phyloP scores from a whole-genome alignment of 306 rosid species.

The Lotus japonicus region DNA sequence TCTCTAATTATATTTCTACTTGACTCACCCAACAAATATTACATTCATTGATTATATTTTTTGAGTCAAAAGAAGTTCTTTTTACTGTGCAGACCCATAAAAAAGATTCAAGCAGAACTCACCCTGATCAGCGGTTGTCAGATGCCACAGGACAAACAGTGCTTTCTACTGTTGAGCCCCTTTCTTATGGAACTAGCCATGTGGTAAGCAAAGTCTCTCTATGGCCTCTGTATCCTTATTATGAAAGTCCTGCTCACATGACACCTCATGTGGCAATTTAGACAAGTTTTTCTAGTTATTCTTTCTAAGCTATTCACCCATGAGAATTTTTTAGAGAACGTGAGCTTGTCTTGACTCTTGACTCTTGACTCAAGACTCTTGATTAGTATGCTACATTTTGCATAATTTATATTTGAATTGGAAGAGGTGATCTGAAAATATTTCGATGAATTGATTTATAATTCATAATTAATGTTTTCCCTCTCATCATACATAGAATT shows the following conservation, averaged over 20 bases:
- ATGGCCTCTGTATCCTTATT: not conserved
- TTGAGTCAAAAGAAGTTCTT: not conserved
- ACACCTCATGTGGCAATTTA: not conserved
- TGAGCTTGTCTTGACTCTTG: too few relatives aligned
- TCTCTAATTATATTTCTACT: not conserved
- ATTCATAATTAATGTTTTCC: not conserved
- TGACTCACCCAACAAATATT: not conserved
- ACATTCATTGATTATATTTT: not conserved
- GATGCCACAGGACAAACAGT: constrained; percentile 32
- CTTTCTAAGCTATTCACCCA: not conserved
- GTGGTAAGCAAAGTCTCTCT: constrained; percentile 51
- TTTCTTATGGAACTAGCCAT: constrained; percentile 57
- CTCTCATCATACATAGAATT: not conserved
- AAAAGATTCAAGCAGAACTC: constrained; percentile 39
- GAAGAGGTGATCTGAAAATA: not conserved
- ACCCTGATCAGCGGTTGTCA: constrained; percentile 23
- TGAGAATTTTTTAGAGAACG: not conserved
- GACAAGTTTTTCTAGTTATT: not conserved
- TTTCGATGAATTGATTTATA: not conserved
- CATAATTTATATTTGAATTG: not conserved
- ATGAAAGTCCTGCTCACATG: not conserved
- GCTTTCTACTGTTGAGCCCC: constrained; percentile 51
- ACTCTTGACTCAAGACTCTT: not conserved
- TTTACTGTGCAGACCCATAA: constrained; percentile 57
- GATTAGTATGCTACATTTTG: not conserved